Conservation (phyloP, 2,329 filamentous ascomycete species). For the Triangularia setosa region DNA sequence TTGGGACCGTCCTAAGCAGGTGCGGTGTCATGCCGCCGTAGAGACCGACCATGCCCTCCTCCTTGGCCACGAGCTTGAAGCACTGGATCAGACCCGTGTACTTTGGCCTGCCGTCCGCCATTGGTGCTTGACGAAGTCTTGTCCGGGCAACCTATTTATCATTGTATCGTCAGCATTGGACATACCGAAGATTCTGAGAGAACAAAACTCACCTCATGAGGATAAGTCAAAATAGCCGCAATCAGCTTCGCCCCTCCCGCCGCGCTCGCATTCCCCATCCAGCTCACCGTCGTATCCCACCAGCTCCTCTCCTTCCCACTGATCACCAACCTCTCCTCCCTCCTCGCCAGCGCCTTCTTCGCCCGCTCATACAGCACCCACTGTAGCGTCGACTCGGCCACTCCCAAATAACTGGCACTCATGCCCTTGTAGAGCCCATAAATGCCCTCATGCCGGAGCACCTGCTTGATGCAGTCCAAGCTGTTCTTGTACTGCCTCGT, state of each 20-base stretch:
- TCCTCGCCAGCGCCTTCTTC: conserved; percentile 66
- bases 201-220: conserved; percentile 69
- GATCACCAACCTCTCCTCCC: conserved; percentile 55
- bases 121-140: conserved; percentile 78
- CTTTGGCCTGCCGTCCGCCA: conserved; percentile 66
- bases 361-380: conserved; percentile 94
- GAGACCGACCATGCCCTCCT: conserved; percentile 80
- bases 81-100: conserved; percentile 88
- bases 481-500: conserved; percentile 79
- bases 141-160: conserved; percentile 67
- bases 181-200: background rate
- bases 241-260: conserved; percentile 83
- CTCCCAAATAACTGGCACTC: conserved; percentile 86
- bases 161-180: conserved; percentile 11
- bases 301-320: conserved; percentile 60
- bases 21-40: conserved; percentile 92
- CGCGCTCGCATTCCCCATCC: conserved; percentile 73
- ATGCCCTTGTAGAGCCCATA: conserved; percentile 83
- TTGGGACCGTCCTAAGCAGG: conserved; percentile 84
- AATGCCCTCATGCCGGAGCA: conserved; percentile 74
- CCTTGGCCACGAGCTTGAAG: conserved; percentile 80
- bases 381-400: conserved; percentile 84
- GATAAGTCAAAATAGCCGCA: conserved; percentile 81
- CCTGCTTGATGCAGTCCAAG: conserved; percentile 80
- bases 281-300: conserved; percentile 73